Base-by-base conservation (phyloP, 495 filamentous ascomycete species). In the Aspergillus nanangensis region DNA sequence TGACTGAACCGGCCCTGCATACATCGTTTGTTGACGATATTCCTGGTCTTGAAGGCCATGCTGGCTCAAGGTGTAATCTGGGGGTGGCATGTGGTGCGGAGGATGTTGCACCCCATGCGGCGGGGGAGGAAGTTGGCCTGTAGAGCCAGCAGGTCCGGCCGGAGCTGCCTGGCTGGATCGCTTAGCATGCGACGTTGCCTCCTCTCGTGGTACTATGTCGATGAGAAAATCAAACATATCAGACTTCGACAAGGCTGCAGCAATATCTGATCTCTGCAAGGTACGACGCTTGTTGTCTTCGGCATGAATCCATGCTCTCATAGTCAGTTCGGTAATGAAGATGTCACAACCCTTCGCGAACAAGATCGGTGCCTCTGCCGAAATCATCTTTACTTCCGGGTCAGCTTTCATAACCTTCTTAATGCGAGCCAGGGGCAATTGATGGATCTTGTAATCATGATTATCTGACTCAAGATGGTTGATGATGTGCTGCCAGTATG, bases 321-420 rank as follows among this genome's bases (percentile, higher is more conserved):
- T 98, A 1, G 93, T 97, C 36, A 98, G 75, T 66, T 98, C 93
- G 3, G 93, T 98, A 59, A 98, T 98, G 71, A 98, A 98, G 57
- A 98, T 96, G 63, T 98, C 93, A 69, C 93, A 98, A 32, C 94
- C 93, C 72, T 98, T 98, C 38, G 93, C 93, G 60, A 98, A 98
- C 13, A 98, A 72, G 58, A 98, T 98, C 10, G 93, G 93, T 5
- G 93, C 93, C 69, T 98, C 93, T 17, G 93, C 93, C 9, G 90
- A 96, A 41, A 98, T 98, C 93, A 98, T 98, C 71, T 98, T 98
- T 39, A 98, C 93, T 52, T 98, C 93, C 1, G 93, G 93, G 54
- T 98, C 93, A 2, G 93, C 93, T 69, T 98, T 98, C 93, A 98
- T 98, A 55, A 98, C 93, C 63, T 98, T 98, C 77, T 97, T 98